Evolutionary conservation across 2,329 filamentous ascomycete species (phyloP).

Genomic region (Diaporthe sp.): DNA sequence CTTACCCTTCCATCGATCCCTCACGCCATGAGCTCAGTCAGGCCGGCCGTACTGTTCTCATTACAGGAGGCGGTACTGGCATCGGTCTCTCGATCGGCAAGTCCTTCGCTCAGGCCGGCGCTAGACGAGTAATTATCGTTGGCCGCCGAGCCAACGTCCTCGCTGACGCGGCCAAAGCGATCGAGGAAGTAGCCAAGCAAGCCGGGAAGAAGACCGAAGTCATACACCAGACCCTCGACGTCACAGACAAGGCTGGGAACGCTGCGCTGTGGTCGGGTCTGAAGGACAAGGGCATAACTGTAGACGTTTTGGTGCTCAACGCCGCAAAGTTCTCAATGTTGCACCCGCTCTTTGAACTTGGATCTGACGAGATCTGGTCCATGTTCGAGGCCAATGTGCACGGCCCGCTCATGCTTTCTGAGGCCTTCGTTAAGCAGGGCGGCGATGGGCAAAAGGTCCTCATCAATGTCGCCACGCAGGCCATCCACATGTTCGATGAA

Average conservation of each 20-base stretch:
- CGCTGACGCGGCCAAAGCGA: slow-evolving; percentile 18
- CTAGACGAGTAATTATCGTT: slow-evolving; percentile 29
- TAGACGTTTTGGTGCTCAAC: slow-evolving; percentile 22
- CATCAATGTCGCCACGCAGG: slow-evolving; percentile 26
- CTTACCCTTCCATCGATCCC: slow-evolving; percentile 22
- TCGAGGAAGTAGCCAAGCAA: not conserved
- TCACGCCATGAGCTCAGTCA: slow-evolving; percentile 22
- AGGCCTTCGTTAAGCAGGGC: slow-evolving; percentile 36
- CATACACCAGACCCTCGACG: slow-evolving; percentile 28
- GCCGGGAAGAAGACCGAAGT: slow-evolving; percentile 14
- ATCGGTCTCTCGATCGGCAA: slow-evolving; percentile 32
- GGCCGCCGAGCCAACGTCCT: slow-evolving; percentile 27
- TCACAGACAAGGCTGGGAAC: slow-evolving; percentile 24
- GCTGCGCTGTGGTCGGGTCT: slow-evolving; percentile 29
- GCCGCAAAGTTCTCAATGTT: slow-evolving; percentile 26
- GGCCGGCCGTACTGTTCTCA: slow-evolving; percentile 30
- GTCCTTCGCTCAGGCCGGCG: slow-evolving; percentile 27
- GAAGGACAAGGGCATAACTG: slow-evolving; percentile 24
- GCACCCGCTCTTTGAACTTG: slow-evolving; percentile 31
- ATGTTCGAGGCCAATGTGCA: slow-evolving; percentile 38
- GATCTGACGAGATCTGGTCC: slow-evolving; percentile 34
- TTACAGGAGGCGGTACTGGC: slow-evolving; percentile 34
- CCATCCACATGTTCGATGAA: slow-evolving; percentile 36
- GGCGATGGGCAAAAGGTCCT: slow-evolving; percentile 7
- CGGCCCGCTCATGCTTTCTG: slow-evolving; percentile 33